Conservation (phyloP, 169 alveolate species). For the Plasmodium malariae region DNA sequence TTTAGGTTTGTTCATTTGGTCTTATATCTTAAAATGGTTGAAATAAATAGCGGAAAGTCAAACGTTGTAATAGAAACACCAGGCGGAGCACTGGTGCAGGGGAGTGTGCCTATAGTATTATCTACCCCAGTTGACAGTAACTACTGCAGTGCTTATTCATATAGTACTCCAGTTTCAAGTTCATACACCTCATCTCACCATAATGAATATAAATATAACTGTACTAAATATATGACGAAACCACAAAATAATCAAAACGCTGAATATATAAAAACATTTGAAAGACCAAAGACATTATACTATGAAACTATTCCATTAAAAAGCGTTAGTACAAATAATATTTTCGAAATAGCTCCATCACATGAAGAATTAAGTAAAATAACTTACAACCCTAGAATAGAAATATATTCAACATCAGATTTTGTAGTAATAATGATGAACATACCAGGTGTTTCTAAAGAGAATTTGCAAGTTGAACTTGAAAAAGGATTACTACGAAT, state of each 20-base stretch:
- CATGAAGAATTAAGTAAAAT: slow-evolving; percentile 63
- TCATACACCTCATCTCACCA: slow-evolving; percentile 34
- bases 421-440: slow-evolving; percentile 72
- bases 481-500: slow-evolving; percentile 71
- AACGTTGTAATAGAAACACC: slow-evolving; percentile 60
- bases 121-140: slow-evolving; percentile 40
- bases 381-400: slow-evolving; percentile 64
- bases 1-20: not conserved
- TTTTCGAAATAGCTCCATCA: slow-evolving; percentile 69
- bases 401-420: slow-evolving; percentile 59
- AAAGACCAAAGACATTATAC: slow-evolving; percentile 8
- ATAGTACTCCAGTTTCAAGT: slow-evolving; percentile 38
- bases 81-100: not conserved
- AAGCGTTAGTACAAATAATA: slow-evolving; percentile 49
- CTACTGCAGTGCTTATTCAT: slow-evolving; percentile 42
- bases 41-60: slow-evolving; percentile 23
- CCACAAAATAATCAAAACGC: slow-evolving; percentile 15
- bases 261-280: slow-evolving; percentile 54
- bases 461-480: slow-evolving; percentile 56
- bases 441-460: slow-evolving; percentile 59
- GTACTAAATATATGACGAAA: slow-evolving; percentile 19
- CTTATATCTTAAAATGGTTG: slow-evolving; percentile 11
- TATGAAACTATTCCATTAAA: slow-evolving; percentile 71
- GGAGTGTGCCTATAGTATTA: slow-evolving; percentile 5
- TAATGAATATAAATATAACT: slow-evolving; percentile 61